Evolutionary conservation across 2,329 filamentous ascomycete genomes (phyloP).

Genomic region (Periconia digitata): DNA sequence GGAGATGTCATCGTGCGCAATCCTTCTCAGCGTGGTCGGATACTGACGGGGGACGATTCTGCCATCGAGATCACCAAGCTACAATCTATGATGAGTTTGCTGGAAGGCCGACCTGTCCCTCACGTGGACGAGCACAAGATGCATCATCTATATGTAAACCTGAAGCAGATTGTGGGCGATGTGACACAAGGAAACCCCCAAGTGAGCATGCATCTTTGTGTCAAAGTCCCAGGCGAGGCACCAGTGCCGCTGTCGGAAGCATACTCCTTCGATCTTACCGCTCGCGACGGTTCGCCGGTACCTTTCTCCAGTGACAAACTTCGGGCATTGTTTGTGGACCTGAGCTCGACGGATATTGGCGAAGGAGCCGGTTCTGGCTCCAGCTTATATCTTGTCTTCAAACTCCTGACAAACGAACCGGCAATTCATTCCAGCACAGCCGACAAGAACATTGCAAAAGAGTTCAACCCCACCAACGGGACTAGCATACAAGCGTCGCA

Average conservation of each 20-base stretch:
- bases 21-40: constrained; percentile 76
- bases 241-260: constrained; percentile 76
- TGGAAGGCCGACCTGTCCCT: constrained; percentile 76
- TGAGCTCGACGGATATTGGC: constrained; percentile 75
- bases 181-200: constrained; percentile 71
- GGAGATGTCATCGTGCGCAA: constrained; percentile 95
- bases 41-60: constrained; percentile 90
- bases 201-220: constrained; percentile 76
- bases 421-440: constrained; percentile 28
- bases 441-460: constrained; percentile 33
- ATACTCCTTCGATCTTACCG: constrained; percentile 75
- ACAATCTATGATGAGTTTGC: constrained; percentile 93
- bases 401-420: constrained; percentile 66
- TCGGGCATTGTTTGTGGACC: constrained; percentile 84
- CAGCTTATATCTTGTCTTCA: constrained; percentile 81
- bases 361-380: constrained; percentile 65
- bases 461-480: constrained; percentile 25
- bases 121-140: constrained; percentile 70
- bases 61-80: constrained; percentile 87
- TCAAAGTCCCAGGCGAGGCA: constrained; percentile 65
- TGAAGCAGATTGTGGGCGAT: constrained; percentile 78
- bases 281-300: constrained; percentile 70
- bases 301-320: constrained; percentile 67
- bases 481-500: constrained; percentile 32
- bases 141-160: constrained; percentile 80